These are phyloP conservation scores for Acer saccharum DNA, from an alignment of 345 rosid species.

Conservation along the genomic window DNA sequence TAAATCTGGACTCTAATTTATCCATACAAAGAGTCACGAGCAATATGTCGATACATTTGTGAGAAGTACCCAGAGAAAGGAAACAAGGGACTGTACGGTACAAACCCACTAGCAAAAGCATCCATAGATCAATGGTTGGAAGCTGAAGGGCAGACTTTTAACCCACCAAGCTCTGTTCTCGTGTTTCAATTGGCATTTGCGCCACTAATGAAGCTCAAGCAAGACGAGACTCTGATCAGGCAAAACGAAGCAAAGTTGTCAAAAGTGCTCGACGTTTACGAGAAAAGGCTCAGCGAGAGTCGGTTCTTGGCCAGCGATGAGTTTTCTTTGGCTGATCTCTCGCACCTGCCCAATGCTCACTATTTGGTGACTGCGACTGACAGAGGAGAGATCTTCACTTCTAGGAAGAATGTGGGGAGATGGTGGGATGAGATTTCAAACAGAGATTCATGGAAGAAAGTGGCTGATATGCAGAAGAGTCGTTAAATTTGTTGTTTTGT, in stretches of 20 bases:
- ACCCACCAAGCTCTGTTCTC: conserved; percentile 53
- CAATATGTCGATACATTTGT: conserved; percentile 63
- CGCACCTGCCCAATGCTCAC: conserved; percentile 60
- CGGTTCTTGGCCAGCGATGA: conserved; percentile 69
- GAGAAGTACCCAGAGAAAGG: conserved; percentile 56
- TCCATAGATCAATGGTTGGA: conserved; percentile 82
- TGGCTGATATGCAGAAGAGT: conserved; percentile 51
- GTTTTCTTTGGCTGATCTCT: conserved; percentile 71
- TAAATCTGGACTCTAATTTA: too few species aligned
- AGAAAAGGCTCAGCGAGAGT: conserved; percentile 52
- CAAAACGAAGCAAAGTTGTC: conserved; percentile 52
- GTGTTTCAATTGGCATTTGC: conserved; percentile 68
- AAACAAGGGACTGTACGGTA: conserved; percentile 50
- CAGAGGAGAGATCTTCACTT: conserved; percentile 44
- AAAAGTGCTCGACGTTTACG: conserved; percentile 66
- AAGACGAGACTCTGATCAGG: conserved; percentile 43
- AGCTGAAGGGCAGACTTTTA: conserved; percentile 65
- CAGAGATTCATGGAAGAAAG: conserved; percentile 75
- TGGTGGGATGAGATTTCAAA: conserved; percentile 76
- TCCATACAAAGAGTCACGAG: conserved; percentile 48
- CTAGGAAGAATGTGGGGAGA: conserved; percentile 60
- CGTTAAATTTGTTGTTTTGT: not conserved
- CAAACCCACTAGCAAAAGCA: conserved; percentile 60
- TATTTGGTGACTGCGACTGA: conserved; percentile 45
- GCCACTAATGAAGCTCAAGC: conserved; percentile 56